Percentiles rank a stretch among this genome's conserved stretches.
Evolutionary conservation across 805 yeast species (phyloP).

Genomic region (Myxozyma mucilagina): DNA sequence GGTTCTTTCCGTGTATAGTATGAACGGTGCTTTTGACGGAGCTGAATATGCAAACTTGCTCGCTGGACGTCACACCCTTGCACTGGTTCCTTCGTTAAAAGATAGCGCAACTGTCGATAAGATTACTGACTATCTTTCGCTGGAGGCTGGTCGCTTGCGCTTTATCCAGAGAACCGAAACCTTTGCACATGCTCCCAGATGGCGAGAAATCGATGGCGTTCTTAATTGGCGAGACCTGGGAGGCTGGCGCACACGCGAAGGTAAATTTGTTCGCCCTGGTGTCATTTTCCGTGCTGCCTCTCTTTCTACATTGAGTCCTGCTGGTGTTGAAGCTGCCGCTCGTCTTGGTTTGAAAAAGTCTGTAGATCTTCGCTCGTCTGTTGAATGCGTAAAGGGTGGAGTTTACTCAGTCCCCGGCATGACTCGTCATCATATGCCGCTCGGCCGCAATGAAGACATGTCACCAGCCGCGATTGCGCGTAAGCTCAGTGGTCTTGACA

Average conservation of each 20-base stretch:
- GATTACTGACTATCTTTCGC: conserved; percentile 49
- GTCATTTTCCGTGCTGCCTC: conserved; percentile 65
- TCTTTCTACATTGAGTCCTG: conserved; percentile 51
- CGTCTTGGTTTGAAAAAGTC: conserved; percentile 53
- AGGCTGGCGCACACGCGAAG: conserved; percentile 53
- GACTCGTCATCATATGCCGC: conserved; percentile 55
- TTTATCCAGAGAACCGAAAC: conserved; percentile 42
- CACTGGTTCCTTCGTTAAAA: conserved; percentile 60
- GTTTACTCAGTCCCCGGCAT: conserved; percentile 50
- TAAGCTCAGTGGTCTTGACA: conserved; percentile 45
- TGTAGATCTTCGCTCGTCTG: conserved; percentile 67
- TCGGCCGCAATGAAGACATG: conserved; percentile 53
- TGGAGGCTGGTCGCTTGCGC: conserved; percentile 53
- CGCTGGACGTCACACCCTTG: conserved; percentile 55
- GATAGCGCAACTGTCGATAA: conserved; percentile 55
- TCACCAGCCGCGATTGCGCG: conserved; percentile 66
- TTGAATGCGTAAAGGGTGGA: conserved; percentile 51
- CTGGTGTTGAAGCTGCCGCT: conserved; percentile 48
- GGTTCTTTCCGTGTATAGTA: conserved; percentile 71
- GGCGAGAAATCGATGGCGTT: conserved; percentile 67
- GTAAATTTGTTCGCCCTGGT: conserved; percentile 48
- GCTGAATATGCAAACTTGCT: conserved; percentile 59
- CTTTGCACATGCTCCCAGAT: conserved; percentile 44
- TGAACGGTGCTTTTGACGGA: conserved; percentile 63
- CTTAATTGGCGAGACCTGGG: conserved; percentile 78